Base-by-base conservation (phyloP, 2,329 filamentous ascomycete species). In the Ampelomyces quisqualis region DNA sequence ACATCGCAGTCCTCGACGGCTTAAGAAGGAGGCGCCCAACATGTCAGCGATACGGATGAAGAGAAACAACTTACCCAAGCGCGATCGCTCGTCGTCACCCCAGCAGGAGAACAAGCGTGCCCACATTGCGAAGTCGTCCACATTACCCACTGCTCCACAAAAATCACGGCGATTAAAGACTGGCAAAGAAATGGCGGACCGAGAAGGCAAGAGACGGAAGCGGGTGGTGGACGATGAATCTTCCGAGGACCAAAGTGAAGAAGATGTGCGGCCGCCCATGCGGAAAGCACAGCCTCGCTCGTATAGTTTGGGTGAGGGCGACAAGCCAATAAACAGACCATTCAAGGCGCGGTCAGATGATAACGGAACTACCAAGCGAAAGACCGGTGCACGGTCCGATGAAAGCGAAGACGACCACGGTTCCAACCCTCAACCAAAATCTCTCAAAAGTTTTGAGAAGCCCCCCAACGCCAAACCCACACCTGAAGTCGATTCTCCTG, bases 191-290 rank as follows among this genome's bases (percentile, higher is more conserved):
- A 65, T 67, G 51, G 62, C 59, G 11, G 65, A 54, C 17, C 61
- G 57, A 5, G 60, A 62, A 30, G 64, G 57, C 10, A 60, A 64
- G 40, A 52, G 62, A 31, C 55, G 58, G 24, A 60, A 66, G 43
- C 45, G 57, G 4, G 60, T 67, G 5, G 62, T 66, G 2, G 53
- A 58, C 11, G 64, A 68, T 11, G 66, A 67, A 11, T 55, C 57
- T 3, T 65, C 64, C 4, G 58, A 64, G 13, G 64, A 67, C 2
- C 63, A 67, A 32, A 66, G 58, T 37, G 65, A 69, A 26, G 63
- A 67, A 31, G 64, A 68, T 34, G 62, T 66, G n/a, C 62, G 65
- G 15, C 58, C 62, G 10, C 63, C 62, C 6, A 57, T 50, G 15
- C 59, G 64, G 45, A 67, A 66, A 38, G 43, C 46, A 18, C 65